These are phyloP conservation scores for Cladophialophora chaetospira DNA, from an alignment of 2,329 filamentous ascomycete genomes.

Conservation along the genomic window DNA sequence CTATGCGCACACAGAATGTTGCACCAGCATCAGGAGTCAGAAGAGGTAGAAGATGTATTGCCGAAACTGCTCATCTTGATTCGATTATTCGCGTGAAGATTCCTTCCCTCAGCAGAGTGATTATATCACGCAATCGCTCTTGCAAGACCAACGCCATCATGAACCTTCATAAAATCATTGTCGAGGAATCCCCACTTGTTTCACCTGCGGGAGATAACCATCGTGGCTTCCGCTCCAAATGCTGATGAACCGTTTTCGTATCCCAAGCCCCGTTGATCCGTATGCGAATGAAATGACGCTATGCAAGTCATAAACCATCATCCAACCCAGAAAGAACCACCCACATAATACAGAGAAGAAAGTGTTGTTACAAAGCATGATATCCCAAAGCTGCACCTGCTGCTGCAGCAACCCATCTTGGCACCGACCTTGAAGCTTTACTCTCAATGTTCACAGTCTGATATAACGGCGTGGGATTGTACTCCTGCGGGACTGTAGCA, in stretches of 20 bases:
- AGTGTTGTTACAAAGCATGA: slow-evolving; percentile 11
- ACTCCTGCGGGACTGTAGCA: slow-evolving; percentile 61
- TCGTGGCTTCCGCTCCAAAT: not conserved
- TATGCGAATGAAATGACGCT: not conserved
- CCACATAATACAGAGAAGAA: not conserved
- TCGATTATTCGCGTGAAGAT: too few species aligned
- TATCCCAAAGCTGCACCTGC: slow-evolving; percentile 18
- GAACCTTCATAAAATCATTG: too few species aligned
- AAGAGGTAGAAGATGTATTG: not conserved
- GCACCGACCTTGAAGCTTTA: slow-evolving; percentile 9
- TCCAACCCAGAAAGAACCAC: not conserved
- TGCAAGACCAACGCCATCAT: too few species aligned
- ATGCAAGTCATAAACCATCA: not conserved
- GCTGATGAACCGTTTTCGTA: not conserved
- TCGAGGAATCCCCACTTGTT: too few species aligned
- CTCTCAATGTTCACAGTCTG: slow-evolving; percentile 10
- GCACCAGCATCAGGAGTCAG: not conserved
- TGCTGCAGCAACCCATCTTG: slow-evolving; percentile 12
- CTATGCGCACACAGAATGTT: too few species aligned
- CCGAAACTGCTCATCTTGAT: not conserved
- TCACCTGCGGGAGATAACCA: too few species aligned
- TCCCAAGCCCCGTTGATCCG: not conserved
- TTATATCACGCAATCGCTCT: too few species aligned
- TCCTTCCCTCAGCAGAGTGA: too few species aligned
- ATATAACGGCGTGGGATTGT: slow-evolving; percentile 42